Conservation (phyloP, 345 rosid species). For the Cardamine occulta region DNA sequence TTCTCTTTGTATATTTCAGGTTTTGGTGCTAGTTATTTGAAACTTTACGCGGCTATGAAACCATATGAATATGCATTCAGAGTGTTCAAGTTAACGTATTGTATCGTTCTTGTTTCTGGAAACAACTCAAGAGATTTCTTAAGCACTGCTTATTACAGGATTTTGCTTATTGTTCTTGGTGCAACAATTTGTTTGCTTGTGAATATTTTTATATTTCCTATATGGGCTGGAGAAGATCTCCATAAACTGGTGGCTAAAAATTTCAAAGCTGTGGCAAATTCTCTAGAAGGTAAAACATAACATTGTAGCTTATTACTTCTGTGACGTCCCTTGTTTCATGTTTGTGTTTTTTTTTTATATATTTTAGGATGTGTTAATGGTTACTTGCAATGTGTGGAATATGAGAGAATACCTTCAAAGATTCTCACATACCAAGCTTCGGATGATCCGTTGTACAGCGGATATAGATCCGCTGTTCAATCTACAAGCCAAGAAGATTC, state of each 20-base stretch:
- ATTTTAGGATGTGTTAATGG: constrained; percentile 65
- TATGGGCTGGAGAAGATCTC: constrained; percentile 87
- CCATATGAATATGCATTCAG: constrained; percentile 74
- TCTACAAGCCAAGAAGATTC: constrained; percentile 45
- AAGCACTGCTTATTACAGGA: constrained; percentile 60
- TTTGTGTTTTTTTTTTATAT: background rate
- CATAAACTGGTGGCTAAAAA: constrained; percentile 81
- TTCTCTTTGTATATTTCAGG: constrained; percentile 44
- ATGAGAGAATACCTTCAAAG: constrained; percentile 77
- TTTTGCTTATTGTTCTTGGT: constrained; percentile 64
- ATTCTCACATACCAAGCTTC: constrained; percentile 78
- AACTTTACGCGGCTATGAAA: constrained; percentile 70
- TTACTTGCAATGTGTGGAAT: constrained; percentile 67
- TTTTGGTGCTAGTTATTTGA: constrained; percentile 60
- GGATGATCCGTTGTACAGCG: constrained; percentile 72
- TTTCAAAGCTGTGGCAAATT: constrained; percentile 69
- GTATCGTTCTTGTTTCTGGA: constrained; percentile 79
- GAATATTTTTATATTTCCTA: constrained; percentile 63
- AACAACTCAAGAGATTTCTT: constrained; percentile 53
- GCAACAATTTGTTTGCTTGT: constrained; percentile 63
- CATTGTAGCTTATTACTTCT: background rate
- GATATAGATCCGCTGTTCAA: constrained; percentile 74
- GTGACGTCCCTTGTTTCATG: background rate
- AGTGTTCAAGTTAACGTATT: constrained; percentile 76
- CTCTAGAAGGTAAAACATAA: constrained; percentile 62